phyloP scores from a whole-genome alignment of 495 filamentous ascomycete species.

The Tuber indicum region DNA sequence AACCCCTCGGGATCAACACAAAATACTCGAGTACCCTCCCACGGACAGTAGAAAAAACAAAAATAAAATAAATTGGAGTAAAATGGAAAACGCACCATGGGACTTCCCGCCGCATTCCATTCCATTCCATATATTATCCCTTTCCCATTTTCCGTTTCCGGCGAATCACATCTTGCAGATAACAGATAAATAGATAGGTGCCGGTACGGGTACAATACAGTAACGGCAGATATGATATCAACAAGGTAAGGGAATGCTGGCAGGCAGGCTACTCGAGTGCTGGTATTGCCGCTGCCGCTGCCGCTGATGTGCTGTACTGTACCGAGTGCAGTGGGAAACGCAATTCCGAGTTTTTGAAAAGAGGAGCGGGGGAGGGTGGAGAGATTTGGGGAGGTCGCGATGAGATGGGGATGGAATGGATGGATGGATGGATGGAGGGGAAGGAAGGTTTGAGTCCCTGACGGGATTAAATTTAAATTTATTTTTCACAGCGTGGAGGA shows the following conservation, averaged over 20 bases:
- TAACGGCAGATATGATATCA: background rate
- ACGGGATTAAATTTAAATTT: too few relatives aligned
- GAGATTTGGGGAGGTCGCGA: background rate
- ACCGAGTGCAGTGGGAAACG: background rate
- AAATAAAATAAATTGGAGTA: too few relatives aligned
- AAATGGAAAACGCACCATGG: background rate
- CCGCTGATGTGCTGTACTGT: too few relatives aligned
- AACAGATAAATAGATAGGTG: background rate
- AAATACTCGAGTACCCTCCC: too few relatives aligned
- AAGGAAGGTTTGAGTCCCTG: background rate
- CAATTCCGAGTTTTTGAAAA: background rate
- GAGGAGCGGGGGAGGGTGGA: too few relatives aligned
- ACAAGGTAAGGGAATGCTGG: background rate
- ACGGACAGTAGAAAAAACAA: background rate
- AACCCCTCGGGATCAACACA: background rate
- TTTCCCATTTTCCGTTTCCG: background rate
- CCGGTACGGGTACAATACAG: background rate
- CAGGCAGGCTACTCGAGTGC: background rate
- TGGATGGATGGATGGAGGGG: too few relatives aligned
- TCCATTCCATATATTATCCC: too few relatives aligned
- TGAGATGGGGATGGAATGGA: background rate
- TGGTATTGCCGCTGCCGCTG: background rate
- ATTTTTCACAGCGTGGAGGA: too few relatives aligned
- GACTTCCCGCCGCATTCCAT: background rate
- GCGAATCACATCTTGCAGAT: background rate